Evolutionary conservation across 2,329 filamentous ascomycete genomes (phyloP).

Genomic region (Colletotrichum spaethianum): DNA sequence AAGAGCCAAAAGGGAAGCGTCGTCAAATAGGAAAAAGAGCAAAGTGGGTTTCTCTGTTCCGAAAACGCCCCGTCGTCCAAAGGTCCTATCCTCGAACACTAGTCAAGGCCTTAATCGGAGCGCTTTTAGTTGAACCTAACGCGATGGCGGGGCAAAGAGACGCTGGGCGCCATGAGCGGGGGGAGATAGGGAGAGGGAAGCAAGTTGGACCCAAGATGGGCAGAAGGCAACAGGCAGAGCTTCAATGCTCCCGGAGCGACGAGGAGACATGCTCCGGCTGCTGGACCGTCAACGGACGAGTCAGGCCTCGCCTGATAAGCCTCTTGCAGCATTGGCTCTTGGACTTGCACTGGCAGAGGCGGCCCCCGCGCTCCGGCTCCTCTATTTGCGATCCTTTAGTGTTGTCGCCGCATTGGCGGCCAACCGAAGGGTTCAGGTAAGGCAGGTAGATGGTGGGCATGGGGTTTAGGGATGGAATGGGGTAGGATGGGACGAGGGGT

Average conservation of each 20-base stretch:
- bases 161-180: constrained; percentile 6
- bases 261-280: not conserved
- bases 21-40: constrained; percentile 26
- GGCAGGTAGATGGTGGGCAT: constrained; percentile 9
- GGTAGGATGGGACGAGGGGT: constrained; percentile 33
- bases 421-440: constrained; percentile 33
- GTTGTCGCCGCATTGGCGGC: constrained; percentile 29
- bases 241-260: constrained; percentile 8
- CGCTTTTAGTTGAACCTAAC: constrained; percentile 19
- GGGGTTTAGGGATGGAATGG: constrained; percentile 9
- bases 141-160: constrained; percentile 31
- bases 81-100: constrained; percentile 21
- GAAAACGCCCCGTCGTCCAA: constrained; percentile 32
- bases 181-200: not conserved
- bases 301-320: constrained; percentile 40
- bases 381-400: constrained; percentile 25
- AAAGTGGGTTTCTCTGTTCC: constrained; percentile 38
- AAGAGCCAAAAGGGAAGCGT: constrained; percentile 20
- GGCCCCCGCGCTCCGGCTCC: constrained; percentile 12
- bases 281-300: constrained; percentile 33
- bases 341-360: constrained; percentile 25
- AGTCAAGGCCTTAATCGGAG: constrained; percentile 32
- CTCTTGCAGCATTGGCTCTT: constrained; percentile 20
- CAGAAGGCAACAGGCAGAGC: constrained; percentile 10
- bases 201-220: not conserved